Base-by-base conservation (phyloP, 139 green algal genomes). In the Pseudopediastrum boryanum region DNA sequence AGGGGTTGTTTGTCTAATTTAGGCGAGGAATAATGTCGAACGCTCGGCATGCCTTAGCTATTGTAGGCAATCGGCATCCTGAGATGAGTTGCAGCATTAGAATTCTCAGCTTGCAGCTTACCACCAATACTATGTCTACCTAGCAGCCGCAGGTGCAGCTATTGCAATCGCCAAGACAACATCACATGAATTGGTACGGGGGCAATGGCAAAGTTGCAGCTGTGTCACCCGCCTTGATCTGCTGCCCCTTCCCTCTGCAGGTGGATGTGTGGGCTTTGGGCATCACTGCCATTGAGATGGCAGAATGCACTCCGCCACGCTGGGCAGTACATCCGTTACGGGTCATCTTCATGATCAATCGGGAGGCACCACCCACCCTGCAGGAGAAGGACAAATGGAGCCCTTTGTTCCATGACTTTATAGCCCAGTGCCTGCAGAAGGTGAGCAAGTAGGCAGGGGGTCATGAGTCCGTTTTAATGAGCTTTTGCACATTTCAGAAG, bases 211-310 rank as follows among this genome's bases (percentile, higher is more conserved):
- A 29, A 58, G 12, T n/a, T n/a, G n/a, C n/a, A n/a, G n/a, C n/a
- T n/a, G n/a, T n/a, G n/a, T n/a, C n/a, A n/a, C n/a, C n/a, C n/a
- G n/a, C n/a, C n/a, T n/a, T n/a, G n/a, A n/a, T 56, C 48, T 67
- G 46, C 50, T 66, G 46, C 29, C 8, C 27, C 21, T 61, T 25
- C 38, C 50, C 2, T 23, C n/a, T 33, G 58, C 81, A 95, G 91
- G 94, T 98, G 38, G 95, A 98, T 78, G 87, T 98, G 33, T 98
- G 95, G 95, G 94, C 92, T 10, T 84, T 98, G 79, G 95, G 95
- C 71, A 95, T 97, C 81, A 92, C 65, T 33, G 91, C 90, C 2
- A 97, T 98, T 3, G 94, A 98, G 87, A 97, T 98, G 93, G 93
- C 91, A 4, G 94, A 98, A 88, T 63, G 84, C 42, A 85, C 83